These are phyloP conservation scores for Leptodermis oblonga DNA, from an alignment of 257 asterid species.

Conservation along the genomic window DNA sequence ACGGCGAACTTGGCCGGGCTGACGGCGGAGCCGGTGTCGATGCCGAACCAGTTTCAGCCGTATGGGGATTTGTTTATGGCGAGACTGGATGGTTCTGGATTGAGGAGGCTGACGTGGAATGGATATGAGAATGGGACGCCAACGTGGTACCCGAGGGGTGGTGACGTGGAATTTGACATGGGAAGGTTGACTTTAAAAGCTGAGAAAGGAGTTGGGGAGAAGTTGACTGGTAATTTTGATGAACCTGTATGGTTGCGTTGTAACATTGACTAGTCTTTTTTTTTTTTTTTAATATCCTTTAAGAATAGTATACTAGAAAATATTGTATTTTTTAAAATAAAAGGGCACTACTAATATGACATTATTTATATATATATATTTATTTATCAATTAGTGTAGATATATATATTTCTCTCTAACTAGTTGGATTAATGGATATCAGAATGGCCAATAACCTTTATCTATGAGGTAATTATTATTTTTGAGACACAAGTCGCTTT, in stretches of 20 bases:
- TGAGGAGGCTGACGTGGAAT: constrained; percentile 67
- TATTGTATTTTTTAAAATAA: too few species aligned
- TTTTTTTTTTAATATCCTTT: too few species aligned
- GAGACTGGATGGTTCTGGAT: constrained; percentile 67
- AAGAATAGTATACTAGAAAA: too few species aligned
- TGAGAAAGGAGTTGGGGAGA: constrained; percentile 25
- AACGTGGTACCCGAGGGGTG: constrained; percentile 50
- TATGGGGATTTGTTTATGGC: constrained; percentile 69
- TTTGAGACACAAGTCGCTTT: too few species aligned
- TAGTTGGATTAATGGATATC: too few species aligned
- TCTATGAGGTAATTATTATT: too few species aligned
- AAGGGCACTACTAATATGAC: too few species aligned
- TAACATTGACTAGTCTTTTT: constrained; percentile 23
- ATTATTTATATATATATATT: too few species aligned
- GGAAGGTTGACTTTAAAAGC: constrained; percentile 20
- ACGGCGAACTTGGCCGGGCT: constrained; percentile 66
- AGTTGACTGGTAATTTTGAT: constrained; percentile 44
- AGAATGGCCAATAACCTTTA: too few species aligned
- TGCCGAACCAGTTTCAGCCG: constrained; percentile 87
- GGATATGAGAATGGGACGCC: constrained; percentile 85
- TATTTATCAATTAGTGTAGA: too few species aligned
- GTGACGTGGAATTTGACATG: constrained; percentile 23
- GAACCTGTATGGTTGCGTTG: constrained; percentile 68
- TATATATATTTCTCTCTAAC: too few species aligned
- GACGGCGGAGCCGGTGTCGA: constrained; percentile 64